Evolutionary conservation across 176 grass and related monocot genomes (phyloP).

Genomic region (Triticum urartu): DNA sequence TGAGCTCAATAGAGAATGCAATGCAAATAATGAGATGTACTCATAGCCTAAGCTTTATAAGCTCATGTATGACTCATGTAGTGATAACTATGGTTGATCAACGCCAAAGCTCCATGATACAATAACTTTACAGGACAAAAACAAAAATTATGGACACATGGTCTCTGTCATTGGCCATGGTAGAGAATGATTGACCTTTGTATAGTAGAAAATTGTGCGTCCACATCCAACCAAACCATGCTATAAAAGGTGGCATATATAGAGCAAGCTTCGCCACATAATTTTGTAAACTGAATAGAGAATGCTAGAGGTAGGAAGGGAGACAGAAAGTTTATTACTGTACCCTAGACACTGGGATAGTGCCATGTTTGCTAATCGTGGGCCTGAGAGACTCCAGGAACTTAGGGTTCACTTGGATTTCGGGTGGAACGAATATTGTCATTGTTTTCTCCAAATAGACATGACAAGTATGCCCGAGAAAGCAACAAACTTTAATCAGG

Average conservation of each 20-base stretch:
- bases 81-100: neutral
- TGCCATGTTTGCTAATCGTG: no score
- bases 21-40: neutral
- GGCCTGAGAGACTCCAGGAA: no score
- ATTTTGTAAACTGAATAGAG: neutral
- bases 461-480: no score
- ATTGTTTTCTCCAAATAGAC: no score
- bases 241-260: neutral
- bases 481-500: no score
- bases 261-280: neutral
- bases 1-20: no score
- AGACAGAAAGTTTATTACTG: neutral
- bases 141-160: neutral
- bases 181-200: neutral
- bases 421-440: no score
- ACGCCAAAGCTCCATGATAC: neutral
- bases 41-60: neutral
- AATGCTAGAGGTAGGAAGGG: neutral
- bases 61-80: neutral
- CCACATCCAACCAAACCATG: neutral
- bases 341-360: no score
- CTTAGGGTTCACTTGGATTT: no score
- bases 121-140: no score
- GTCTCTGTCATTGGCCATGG: neutral
- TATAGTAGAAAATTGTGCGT: neutral